Percentiles rank a stretch among this genome's conserved stretches.
These are phyloP conservation scores for Kwoniella mangroviensis DNA, from an alignment of 768 basidiomycete species.

Conservation along the genomic window DNA sequence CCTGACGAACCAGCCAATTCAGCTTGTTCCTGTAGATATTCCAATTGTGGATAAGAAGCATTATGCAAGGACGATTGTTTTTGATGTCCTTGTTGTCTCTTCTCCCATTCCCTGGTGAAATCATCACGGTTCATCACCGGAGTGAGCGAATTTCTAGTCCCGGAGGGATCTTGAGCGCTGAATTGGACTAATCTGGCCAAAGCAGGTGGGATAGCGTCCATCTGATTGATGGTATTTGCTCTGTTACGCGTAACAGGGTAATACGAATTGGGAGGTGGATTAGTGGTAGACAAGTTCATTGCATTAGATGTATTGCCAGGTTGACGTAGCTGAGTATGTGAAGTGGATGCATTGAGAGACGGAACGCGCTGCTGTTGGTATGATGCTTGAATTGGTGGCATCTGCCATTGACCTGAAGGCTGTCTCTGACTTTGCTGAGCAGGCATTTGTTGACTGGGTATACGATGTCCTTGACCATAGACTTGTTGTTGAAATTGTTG, in stretches of 20 bases:
- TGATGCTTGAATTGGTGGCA: constrained; percentile 31
- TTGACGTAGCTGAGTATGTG: constrained; percentile 27
- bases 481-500: constrained; percentile 27
- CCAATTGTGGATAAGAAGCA: constrained; percentile 86
- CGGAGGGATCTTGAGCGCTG: constrained; percentile 65
- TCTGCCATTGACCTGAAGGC: constrained; percentile 45
- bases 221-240: constrained; percentile 88
- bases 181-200: constrained; percentile 85
- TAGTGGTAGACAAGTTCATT: constrained; percentile 54
- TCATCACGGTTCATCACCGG: constrained; percentile 95
- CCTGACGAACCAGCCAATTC: constrained; percentile 56
- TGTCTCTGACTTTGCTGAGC: constrained; percentile 54
- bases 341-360: constrained; percentile 39
- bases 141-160: constrained; percentile 67
- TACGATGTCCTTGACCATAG: constrained; percentile 40
- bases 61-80: constrained; percentile 56
- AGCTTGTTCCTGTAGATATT: constrained; percentile 90
- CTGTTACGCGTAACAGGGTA: constrained; percentile 66
- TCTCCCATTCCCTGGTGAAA: constrained; percentile 93
- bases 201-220: constrained; percentile 93
- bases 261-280: constrained; percentile 71
- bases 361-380: constrained; percentile 53
- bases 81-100: constrained; percentile 70
- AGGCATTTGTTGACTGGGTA: constrained; percentile 37
- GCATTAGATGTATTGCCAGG: constrained; percentile 21